Conservation (phyloP, 257 asterid genomes). For the Solanum piurae region DNA sequence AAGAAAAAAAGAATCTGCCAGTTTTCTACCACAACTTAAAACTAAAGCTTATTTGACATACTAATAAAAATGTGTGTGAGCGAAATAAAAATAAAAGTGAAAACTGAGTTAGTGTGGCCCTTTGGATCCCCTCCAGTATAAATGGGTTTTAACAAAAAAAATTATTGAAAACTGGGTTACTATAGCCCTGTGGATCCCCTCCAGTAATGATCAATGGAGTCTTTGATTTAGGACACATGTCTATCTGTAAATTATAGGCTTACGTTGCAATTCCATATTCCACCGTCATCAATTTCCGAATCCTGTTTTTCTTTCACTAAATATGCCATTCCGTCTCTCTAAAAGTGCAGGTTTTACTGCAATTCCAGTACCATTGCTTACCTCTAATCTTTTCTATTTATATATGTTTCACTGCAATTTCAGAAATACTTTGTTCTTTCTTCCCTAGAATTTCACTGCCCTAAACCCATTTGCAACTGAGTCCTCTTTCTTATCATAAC, state of each 20-base stretch:
- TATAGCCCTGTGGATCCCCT: neutral
- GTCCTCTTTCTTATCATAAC: neutral
- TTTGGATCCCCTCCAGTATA: neutral
- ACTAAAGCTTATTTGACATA: neutral
- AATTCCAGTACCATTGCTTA: neutral
- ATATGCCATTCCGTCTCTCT: neutral
- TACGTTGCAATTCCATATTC: neutral
- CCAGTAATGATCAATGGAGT: neutral
- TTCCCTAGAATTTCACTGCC: neutral
- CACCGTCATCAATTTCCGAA: neutral
- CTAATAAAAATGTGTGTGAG: neutral
- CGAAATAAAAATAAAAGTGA: neutral
- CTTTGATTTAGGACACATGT: neutral
- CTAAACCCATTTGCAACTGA: neutral
- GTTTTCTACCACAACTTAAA: neutral
- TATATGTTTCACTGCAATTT: neutral
- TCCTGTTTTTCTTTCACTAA: neutral
- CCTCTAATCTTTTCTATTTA: neutral
- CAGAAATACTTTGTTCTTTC: neutral
- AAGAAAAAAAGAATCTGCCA: neutral
- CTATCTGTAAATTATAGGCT: neutral
- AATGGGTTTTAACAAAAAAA: too few relatives aligned
- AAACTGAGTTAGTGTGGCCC: neutral
- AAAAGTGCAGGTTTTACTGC: neutral
- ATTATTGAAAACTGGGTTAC: neutral